Percentiles rank a stretch among this genome's conserved stretches.
Conservation (phyloP, 2,329 filamentous ascomycete species). For the Colletotrichum incanum region DNA sequence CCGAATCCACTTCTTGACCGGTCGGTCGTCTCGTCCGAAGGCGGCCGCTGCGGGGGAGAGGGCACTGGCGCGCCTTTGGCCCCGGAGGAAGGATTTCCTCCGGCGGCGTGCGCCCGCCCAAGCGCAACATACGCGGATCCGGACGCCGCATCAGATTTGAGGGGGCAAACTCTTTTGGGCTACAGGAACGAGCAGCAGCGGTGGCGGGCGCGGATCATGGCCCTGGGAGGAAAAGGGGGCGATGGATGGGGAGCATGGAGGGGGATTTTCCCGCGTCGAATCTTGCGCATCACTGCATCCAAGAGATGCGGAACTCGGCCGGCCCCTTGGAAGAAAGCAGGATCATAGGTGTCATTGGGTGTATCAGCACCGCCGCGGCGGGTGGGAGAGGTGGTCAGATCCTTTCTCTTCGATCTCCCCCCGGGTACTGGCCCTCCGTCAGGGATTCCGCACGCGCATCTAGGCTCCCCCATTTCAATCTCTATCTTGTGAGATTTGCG, state of each 20-base stretch:
- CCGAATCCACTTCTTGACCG: conserved; percentile 39
- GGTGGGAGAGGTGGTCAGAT: neutral
- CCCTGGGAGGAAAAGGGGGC: conserved; percentile 1
- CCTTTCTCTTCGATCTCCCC: neutral
- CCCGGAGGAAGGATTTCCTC: conserved; percentile 6
- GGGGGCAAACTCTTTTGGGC: neutral
- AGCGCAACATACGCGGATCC: conserved; percentile 18
- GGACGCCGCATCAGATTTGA: neutral
- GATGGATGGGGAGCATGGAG: neutral
- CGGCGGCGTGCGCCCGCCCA: conserved; percentile 3
- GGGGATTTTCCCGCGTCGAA: conserved; percentile 9
- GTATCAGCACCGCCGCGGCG: neutral
- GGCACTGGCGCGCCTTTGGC: neutral
- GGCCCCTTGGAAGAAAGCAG: neutral
- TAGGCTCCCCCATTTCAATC: neutral
- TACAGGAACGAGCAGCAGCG: neutral
- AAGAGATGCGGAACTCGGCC: conserved; percentile 13
- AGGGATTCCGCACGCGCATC: neutral
- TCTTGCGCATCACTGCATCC: conserved; percentile 18
- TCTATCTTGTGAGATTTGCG: neutral
- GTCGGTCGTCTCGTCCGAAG: conserved; percentile 4
- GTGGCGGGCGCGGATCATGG: conserved; percentile 19
- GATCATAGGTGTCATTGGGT: neutral
- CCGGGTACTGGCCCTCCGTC: neutral
- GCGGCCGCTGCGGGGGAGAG: neutral